Evolutionary conservation across 495 filamentous ascomycete genomes (phyloP), one percentile per base, ranked within the genome.

Genomic region (Talaromyces proteolyticus): DNA sequence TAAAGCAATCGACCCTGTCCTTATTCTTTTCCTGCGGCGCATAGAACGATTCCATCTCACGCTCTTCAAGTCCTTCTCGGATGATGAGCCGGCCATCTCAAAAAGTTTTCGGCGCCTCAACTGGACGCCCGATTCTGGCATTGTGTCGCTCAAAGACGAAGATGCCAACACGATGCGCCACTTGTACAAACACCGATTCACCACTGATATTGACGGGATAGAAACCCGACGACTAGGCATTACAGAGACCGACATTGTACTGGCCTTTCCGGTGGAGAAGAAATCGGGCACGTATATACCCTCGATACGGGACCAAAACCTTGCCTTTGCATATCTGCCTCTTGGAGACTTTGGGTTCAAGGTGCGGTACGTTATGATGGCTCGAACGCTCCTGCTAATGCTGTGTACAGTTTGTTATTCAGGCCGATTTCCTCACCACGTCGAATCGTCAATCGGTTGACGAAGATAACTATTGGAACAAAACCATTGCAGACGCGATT

Each of bases 321-420:
- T 44, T 44, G 42, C 22, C 20, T 44, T 44, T 44, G 42, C 42
- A 44, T 25, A 44, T 44, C 42, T 44, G 42, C 42, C 42, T 44
- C 42, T 44, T 44, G 42, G 42, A 16, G 11, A 44, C 11, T 44
- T 44, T 44, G 42, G 42, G 22, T 44, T 44, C 42, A 44, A 44
- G 42, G 42, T 44, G 22, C 42, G 42, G 23, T 22, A 25, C 18
- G 18, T 1, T 44, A 23, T 23, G 19, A 44, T 23, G 6, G 4
- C 7, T 44, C 42, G 18, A 44, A 10, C 18, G 42, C 42, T 44
- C 19, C 4, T 23, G 20, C 42, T 44, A 44, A 44, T 44, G 20
- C 22, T 22, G 20, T 44, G 3, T 20, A 25, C 3, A 44, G 42
- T 44, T 44, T 25, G 21, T 44, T 20, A 44, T 44, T 44, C 42